Base-by-base conservation (phyloP, 139 green algal species). In the Coelastrella sp. region DNA sequence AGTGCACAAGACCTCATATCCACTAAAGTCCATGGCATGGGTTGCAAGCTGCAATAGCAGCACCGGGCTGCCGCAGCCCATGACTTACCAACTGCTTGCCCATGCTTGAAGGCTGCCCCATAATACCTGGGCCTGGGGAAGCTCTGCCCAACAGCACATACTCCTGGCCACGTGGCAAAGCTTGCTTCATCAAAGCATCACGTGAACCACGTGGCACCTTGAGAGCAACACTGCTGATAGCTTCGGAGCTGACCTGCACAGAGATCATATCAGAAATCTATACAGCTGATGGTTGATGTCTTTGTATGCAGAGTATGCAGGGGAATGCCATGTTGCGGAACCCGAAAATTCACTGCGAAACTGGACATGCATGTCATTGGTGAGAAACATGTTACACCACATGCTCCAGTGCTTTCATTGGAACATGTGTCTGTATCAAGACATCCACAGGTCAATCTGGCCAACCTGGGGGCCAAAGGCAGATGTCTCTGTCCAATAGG, bases 41-140 rank as follows among this genome's bases (percentile, higher is more conserved):
- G 63, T 17, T 72, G 63, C 12, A 72, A 22, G 12, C 12, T 22
- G 63, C 15, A 17, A 72, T 4, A 22, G 12, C 35, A 49, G 35
- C 35, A 49, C 35, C 35, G 35, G 12, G 63, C 63, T 70, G 63
- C 63, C 63, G 12, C 5, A 70, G n/a, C 7, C 22, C 70, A 57
- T 49, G 35, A 68, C 78, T 68, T 61, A 84, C 79, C 12, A 84
- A 22, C 57, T 84, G 79, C 59, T 24, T 68, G 19, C 79, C 79
- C 14, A 84, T 10, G 79, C 79, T 84, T 61, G 79, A 84, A 10
- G 7, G 19, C 20, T 84, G 79, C 14, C 35, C 35, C 35, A 9
- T 66, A 19, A 35, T 78, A 70, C 78, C 22, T 11, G 79, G 79
- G 8, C 79, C 79, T 56, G 79, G 56, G n/a, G 79, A 84, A 7